Evolutionary conservation across 768 basidiomycete species (phyloP), one percentile per base, ranked within the genome.

Genomic region (Candolleomyces aberdarensis): DNA sequence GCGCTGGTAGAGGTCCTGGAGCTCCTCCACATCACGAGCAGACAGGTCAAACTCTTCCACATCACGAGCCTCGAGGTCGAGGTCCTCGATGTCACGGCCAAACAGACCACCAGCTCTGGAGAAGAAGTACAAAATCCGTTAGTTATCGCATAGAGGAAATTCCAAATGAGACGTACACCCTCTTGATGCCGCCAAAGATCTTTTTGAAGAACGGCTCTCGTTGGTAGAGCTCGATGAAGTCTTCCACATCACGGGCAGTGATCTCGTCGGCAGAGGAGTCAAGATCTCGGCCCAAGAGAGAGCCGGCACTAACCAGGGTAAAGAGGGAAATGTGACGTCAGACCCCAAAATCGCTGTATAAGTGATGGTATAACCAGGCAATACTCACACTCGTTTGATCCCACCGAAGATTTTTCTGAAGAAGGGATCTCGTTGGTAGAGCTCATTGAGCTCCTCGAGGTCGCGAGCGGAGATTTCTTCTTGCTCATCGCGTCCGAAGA

Each of bases 371-470:
- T 2, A 2, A 36, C 36, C 1, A 6, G 36, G 36, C 36, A 26
- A 26, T 3, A 36, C 36, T 36, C 6, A 36, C 36, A 59, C n/a
- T 19, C 41, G 49, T 51, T 59, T 59, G 22, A 36, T 40, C 3
- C 58, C 58, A 2, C 58, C 36, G 36, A 59, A 41, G 47, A 59
- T 51, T 47, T 51, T 59, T 13, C 48, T 17, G 49, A 59, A 50
- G 58, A 59, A 48, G 32, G 58, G 58, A 17, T 31, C 29, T 13
- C 58, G 58, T 20, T 50, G 14, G 10, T 40, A 17, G 48, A 59
- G 58, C 31, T 59, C 58, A 19, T 50, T 48, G 4, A 59, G 22
- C 39, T 59, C 48, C 13, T 31, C 31, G 48, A 59, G 47, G 29
- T 59, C 58, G 5, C 39, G 44, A 46, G 44, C 44, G 19, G 44